These are phyloP conservation scores for Globisporangium orthogonon DNA, from an alignment of 352 stramenopile genomes.

Conservation along the genomic window DNA sequence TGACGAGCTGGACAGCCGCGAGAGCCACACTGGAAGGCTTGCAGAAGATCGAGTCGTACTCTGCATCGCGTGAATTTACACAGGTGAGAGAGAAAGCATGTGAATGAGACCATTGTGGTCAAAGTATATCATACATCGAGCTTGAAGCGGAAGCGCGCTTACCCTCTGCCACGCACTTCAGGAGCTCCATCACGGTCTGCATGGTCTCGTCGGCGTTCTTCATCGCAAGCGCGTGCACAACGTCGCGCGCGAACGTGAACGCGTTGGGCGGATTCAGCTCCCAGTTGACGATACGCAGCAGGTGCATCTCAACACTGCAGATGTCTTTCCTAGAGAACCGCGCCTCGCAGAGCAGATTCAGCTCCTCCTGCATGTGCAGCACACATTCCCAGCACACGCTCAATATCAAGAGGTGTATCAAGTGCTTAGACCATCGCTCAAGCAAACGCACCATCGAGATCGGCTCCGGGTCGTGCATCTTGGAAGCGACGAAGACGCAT, in stretches of 20 bases:
- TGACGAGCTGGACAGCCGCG: constrained; percentile 37
- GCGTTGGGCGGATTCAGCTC: constrained; percentile 59
- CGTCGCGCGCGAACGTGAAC: constrained; percentile 62
- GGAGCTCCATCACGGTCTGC: constrained; percentile 8
- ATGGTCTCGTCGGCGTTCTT: constrained; percentile 20
- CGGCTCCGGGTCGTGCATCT: constrained; percentile 66
- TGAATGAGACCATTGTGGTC: not conserved
- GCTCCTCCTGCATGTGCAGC: constrained; percentile 30
- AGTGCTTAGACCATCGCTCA: not conserved
- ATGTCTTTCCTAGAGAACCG: constrained; percentile 68
- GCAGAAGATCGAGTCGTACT: constrained; percentile 22
- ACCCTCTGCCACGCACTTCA: constrained; percentile 13
- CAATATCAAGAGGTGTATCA: too few species aligned
- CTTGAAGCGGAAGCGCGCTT: too few species aligned
- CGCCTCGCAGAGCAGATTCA: constrained; percentile 64
- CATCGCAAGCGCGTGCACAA: constrained; percentile 35
- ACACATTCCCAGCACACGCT: not conserved
- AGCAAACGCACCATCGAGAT: constrained; percentile 32
- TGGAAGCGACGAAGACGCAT: constrained; percentile 63
- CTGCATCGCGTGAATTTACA: not conserved
- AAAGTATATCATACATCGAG: not conserved
- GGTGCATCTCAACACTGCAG: constrained; percentile 40
- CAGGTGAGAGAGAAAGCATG: not conserved
- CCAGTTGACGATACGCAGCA: constrained; percentile 52
- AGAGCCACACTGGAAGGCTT: constrained; percentile 37